phyloP scores from a whole-genome alignment of 148 eudicot genomes.

The Polygonum aviculare region DNA sequence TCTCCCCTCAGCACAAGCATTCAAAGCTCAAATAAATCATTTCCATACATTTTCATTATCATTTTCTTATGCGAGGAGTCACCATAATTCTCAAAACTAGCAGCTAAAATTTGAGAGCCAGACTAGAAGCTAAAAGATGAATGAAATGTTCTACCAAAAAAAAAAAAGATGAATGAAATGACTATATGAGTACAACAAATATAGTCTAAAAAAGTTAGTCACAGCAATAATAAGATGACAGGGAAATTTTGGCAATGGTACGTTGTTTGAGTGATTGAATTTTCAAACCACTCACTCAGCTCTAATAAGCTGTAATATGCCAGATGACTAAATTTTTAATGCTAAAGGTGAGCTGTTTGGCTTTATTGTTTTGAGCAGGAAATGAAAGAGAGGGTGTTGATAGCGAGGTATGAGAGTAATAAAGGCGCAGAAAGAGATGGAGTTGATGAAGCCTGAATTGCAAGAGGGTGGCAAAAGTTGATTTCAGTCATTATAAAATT shows the following conservation, averaged over 20 bases:
- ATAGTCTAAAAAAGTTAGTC: neutral
- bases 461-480: neutral
- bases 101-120: no score
- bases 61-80: no score
- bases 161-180: no score
- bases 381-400: neutral
- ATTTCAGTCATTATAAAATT: neutral
- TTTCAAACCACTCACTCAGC: neutral
- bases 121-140: no score
- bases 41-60: no score
- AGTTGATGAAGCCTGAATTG: neutral
- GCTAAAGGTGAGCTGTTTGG: neutral
- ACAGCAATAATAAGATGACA: neutral
- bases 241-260: neutral
- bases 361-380: neutral
- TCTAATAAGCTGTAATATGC: neutral
- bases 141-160: no score
- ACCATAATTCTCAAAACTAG: no score
- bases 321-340: neutral
- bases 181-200: no score
- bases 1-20: neutral
- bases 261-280: neutral
- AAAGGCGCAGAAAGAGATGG: neutral
- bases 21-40: neutral
- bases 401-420: neutral